These are phyloP conservation scores for Coemansia sp. DNA, from an alignment of 192 early-diverging fungal species.

Conservation along the genomic window DNA sequence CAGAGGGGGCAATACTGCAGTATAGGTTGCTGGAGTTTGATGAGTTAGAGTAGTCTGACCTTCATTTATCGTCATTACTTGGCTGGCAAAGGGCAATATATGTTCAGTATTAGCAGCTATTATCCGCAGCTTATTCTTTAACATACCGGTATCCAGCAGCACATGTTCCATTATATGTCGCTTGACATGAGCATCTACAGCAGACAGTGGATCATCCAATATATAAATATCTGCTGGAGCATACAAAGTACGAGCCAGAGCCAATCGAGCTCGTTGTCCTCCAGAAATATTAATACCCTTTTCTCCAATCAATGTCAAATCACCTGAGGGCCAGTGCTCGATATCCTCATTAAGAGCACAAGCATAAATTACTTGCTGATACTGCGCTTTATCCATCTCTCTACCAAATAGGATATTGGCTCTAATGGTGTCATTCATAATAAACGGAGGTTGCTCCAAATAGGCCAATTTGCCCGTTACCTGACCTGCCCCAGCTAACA, in stretches of 20 bases:
- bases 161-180: slow-evolving; percentile 24
- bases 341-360: slow-evolving; percentile 30
- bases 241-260: slow-evolving; percentile 65
- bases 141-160: slow-evolving; percentile 4
- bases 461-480: slow-evolving; percentile 60
- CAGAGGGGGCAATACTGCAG: neutral
- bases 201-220: slow-evolving; percentile 28
- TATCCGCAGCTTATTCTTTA: neutral
- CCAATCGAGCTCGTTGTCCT: slow-evolving; percentile 63
- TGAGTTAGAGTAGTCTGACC: neutral
- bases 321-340: slow-evolving; percentile 13
- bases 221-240: slow-evolving; percentile 54
- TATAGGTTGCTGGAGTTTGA: neutral
- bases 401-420: slow-evolving; percentile 43
- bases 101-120: neutral
- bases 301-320: slow-evolving; percentile 60
- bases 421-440: slow-evolving; percentile 42
- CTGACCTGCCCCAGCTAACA: slow-evolving; percentile 61
- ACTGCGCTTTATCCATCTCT: slow-evolving; percentile 16
- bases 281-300: slow-evolving; percentile 60
- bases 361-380: slow-evolving; percentile 20
- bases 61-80: neutral
- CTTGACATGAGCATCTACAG: slow-evolving; percentile 28
- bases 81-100: neutral
- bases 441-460: slow-evolving; percentile 36